Base-by-base conservation (phyloP, 1,284 basidiomycete species). In the Rhodotorula glutinis region DNA sequence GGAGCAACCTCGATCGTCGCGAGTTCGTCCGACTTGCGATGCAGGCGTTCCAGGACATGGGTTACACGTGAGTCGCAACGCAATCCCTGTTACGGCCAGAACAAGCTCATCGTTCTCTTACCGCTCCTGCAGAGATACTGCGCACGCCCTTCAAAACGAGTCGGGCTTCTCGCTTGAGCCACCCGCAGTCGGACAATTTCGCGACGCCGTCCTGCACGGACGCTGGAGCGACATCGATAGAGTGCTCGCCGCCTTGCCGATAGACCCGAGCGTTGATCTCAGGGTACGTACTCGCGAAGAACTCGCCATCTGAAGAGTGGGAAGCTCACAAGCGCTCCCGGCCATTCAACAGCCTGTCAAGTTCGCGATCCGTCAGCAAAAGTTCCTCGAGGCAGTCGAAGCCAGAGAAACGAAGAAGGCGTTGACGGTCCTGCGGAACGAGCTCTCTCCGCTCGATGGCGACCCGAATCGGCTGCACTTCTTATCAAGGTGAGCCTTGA, bases 331-430 rank as follows among this genome's bases (percentile, higher is more conserved):
- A n/a, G n/a, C n/a, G n/a, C n/a, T n/a, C n/a, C n/a, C n/a, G n/a
- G n/a, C n/a, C n/a, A n/a, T n/a, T 69, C 58, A 65, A 65, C 68
- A 52, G 77, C 95, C 88, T 86, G 89, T 74, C 88, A 87, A 84
- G 70, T 96, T 95, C 79, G 82, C 94, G 71, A 89, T 98, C 65
- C 88, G 88, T 66, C 88, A 90, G 80, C 95, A 98, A 83, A 94
- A 96, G 80, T 98, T 97, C 78, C 84, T 98, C 53, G 95, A 98
- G 77, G 83, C 91, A n/a, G 83, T 98, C 57, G 95, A 98, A 76
- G 83, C 85, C 3, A 85, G 86, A 69, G 88, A 88, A 79, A 89
- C 87, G 17, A 90, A 90, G 61, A 85, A 85, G 73, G 95, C 96
- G 16, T 81, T 98, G 49, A 84, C 87, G 49, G 89, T 96, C 7